phyloP scores from a whole-genome alignment of 2,329 filamentous ascomycete species.

The Penicillium occitanis region DNA sequence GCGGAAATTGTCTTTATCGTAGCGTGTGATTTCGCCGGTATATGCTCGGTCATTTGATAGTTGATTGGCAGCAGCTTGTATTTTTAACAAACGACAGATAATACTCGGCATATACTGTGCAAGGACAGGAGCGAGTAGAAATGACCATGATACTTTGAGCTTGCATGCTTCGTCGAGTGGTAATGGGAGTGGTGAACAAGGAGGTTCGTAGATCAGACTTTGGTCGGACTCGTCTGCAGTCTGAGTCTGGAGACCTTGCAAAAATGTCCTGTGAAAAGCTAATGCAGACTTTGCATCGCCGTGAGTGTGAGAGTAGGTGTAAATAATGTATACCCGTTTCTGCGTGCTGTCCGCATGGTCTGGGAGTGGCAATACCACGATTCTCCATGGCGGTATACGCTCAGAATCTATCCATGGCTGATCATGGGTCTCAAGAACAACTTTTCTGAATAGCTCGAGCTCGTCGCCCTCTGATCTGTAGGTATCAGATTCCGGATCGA shows the following conservation, averaged over 20 bases:
- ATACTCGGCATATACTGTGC: conserved; percentile 39
- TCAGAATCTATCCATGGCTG: conserved; percentile 29
- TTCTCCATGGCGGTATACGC: conserved; percentile 44
- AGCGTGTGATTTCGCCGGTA: conserved; percentile 32
- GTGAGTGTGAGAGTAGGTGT: conserved; percentile 47
- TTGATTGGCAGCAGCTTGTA: conserved; percentile 33
- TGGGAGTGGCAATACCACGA: conserved; percentile 38
- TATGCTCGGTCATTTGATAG: conserved; percentile 25
- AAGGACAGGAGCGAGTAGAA: conserved; percentile 44
- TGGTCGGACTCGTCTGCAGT: background rate
- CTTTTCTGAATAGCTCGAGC: conserved; percentile 19
- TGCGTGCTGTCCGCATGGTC: background rate
- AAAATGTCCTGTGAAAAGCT: conserved; percentile 46
- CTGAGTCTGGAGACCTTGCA: conserved; percentile 28
- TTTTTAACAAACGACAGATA: conserved; percentile 34
- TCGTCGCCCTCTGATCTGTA: conserved; percentile 7
- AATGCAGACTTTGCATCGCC: conserved; percentile 47
- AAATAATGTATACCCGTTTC: conserved; percentile 38
- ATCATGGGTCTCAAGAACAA: conserved; percentile 37
- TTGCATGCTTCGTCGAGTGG: conserved; percentile 42
- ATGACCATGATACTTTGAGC: conserved; percentile 48
- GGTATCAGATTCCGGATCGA: background rate
- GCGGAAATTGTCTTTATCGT: conserved; percentile 27
- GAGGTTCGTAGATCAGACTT: background rate
- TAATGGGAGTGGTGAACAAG: conserved; percentile 29